Conservation (phyloP, 2,329 filamentous ascomycete species). For the Boeremia exigua region DNA sequence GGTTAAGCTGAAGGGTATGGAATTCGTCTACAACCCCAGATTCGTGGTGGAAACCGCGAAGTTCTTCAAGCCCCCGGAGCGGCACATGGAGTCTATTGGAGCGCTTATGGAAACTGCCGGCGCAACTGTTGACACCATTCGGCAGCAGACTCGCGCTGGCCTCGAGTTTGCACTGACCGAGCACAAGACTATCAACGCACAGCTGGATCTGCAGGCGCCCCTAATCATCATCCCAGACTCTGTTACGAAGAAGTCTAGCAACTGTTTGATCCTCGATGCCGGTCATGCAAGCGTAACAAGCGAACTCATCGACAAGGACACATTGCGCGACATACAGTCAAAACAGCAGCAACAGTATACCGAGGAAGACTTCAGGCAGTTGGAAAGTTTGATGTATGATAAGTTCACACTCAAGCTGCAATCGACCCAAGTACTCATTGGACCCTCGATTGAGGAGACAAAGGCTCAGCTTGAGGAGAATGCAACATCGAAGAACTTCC, state of each 20-base stretch:
- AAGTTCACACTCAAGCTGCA: conserved; percentile 92
- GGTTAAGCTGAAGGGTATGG: conserved; percentile 91
- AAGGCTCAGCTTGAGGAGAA: conserved; percentile 77
- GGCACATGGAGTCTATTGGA: conserved; percentile 97
- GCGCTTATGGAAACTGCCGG: conserved; percentile 95
- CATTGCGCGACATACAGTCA: conserved; percentile 84
- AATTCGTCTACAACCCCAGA: conserved; percentile 96
- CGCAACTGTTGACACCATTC: conserved; percentile 90
- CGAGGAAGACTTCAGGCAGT: conserved; percentile 83
- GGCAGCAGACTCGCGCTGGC: conserved; percentile 93
- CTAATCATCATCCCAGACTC: conserved; percentile 96
- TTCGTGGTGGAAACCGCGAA: conserved; percentile 89
- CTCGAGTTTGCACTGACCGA: conserved; percentile 96
- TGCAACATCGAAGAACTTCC: conserved; percentile 73
- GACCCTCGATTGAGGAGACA: conserved; percentile 88
- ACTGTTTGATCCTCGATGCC: conserved; percentile 92
- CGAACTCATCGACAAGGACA: conserved; percentile 90
- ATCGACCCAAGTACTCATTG: conserved; percentile 94
- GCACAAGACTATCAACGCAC: conserved; percentile 96
- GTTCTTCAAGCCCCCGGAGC: conserved; percentile 95
- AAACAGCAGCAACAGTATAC: conserved; percentile 89
- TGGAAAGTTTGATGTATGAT: conserved; percentile 97
- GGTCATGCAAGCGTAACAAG: conserved; percentile 95
- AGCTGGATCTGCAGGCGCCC: conserved; percentile 92
- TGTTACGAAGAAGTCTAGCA: conserved; percentile 78